phyloP scores from a whole-genome alignment of 257 asterid species.

The Solanum infundibuliforme region DNA sequence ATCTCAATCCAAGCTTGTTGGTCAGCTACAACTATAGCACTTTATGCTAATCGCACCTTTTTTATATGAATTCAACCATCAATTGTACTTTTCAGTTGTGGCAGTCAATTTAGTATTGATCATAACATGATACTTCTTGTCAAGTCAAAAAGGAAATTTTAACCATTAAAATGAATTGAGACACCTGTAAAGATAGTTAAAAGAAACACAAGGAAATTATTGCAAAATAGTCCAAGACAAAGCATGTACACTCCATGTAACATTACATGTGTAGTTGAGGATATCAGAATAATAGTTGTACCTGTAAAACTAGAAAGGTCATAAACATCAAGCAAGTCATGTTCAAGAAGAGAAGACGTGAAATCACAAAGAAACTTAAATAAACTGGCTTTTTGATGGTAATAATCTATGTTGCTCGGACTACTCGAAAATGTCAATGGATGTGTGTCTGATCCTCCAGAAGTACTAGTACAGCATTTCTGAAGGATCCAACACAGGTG shows the following conservation, averaged over 20 bases:
- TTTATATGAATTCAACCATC: not conserved
- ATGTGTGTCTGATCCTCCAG: not conserved
- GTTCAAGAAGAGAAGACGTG: slow-evolving; percentile 12
- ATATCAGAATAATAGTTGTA: slow-evolving; percentile 15
- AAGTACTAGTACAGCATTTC: not conserved
- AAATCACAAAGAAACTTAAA: not conserved
- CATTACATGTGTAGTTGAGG: not conserved
- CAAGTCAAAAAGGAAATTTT: not conserved
- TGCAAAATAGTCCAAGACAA: not conserved
- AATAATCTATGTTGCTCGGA: not conserved
- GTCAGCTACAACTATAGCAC: not conserved
- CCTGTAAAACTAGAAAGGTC: slow-evolving; percentile 26
- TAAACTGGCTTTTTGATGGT: not conserved
- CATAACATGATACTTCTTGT: not conserved
- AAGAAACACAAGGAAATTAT: not conserved
- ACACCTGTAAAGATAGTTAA: not conserved
- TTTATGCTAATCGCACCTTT: not conserved
- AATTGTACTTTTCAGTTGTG: not conserved
- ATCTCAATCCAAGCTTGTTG: not conserved
- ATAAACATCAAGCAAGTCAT: slow-evolving; percentile 9
- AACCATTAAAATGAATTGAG: not conserved
- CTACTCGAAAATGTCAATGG: not conserved
- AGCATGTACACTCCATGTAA: not conserved
- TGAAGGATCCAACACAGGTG: not conserved
- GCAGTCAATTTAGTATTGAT: not conserved